Conservation (phyloP, 2,329 filamentous ascomycete genomes). For the Cadophora sp. region DNA sequence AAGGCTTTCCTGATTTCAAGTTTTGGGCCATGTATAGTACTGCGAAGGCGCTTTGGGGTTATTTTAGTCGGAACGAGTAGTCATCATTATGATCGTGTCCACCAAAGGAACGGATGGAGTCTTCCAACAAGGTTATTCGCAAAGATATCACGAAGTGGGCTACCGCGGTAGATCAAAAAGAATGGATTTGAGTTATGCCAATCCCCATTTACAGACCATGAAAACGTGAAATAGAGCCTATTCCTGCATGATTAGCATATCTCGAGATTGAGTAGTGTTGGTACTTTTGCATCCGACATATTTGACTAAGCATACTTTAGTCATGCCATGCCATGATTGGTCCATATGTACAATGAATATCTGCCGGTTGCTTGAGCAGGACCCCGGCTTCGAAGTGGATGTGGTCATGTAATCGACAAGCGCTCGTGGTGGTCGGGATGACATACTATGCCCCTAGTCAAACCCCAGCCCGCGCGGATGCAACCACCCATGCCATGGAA, state of each 20-base stretch:
- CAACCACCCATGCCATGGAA: background rate
- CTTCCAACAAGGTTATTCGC: background rate
- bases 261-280: background rate
- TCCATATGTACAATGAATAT: background rate
- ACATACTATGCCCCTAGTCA: background rate
- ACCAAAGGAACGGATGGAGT: background rate
- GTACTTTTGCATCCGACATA: background rate
- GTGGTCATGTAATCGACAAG: constrained; percentile 12
- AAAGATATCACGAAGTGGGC: background rate
- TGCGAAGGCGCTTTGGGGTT: constrained; percentile 16
- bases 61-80: background rate
- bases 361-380: background rate
- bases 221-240: background rate
- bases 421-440: background rate
- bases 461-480: background rate
- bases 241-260: background rate
- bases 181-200: constrained; percentile 6
- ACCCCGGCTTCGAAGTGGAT: constrained; percentile 12
- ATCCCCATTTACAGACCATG: background rate
- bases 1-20: constrained; percentile 3
- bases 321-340: constrained; percentile 8
- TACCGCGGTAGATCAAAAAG: background rate
- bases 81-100: background rate
- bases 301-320: constrained; percentile 2
- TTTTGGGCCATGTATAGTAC: background rate